phyloP scores from a whole-genome alignment of 2,329 filamentous ascomycete genomes.

The Dactylellina cionopaga region DNA sequence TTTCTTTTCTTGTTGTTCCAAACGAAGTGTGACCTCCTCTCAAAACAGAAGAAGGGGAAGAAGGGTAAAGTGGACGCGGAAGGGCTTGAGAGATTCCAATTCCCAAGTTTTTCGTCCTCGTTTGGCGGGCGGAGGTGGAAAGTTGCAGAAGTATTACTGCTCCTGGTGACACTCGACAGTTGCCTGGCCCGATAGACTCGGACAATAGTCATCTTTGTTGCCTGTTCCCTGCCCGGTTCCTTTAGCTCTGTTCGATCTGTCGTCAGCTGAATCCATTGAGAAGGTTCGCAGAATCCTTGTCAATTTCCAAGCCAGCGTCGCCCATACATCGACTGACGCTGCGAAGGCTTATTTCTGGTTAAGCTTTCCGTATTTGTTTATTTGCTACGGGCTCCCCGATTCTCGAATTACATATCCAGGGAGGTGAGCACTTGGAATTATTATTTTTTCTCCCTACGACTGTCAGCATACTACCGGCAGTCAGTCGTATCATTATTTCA shows the following conservation, averaged over 20 bases:
- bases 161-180: constrained; percentile 17
- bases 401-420: too few species aligned
- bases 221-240: constrained; percentile 37
- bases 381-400: constrained; percentile 9
- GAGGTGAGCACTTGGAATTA: too few species aligned
- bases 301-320: constrained; percentile 35
- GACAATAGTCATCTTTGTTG: constrained; percentile 24
- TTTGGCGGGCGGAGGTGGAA: background rate
- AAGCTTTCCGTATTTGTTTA: constrained; percentile 46
- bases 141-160: constrained; percentile 30
- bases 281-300: constrained; percentile 16
- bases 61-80: background rate
- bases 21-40: constrained; percentile 10
- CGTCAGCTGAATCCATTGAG: constrained; percentile 22
- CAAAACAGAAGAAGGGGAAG: background rate
- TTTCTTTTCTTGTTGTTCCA: too few species aligned
- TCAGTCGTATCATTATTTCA: too few species aligned
- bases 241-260: constrained; percentile 45
- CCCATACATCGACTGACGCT: constrained; percentile 19
- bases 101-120: background rate
- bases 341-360: constrained; percentile 49
- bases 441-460: too few species aligned
- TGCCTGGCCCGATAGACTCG: constrained; percentile 11
- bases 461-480: background rate
- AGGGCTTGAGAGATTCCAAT: background rate